Conservation (phyloP, 2,329 filamentous ascomycete genomes). For the Podosphaera leucotricha region DNA sequence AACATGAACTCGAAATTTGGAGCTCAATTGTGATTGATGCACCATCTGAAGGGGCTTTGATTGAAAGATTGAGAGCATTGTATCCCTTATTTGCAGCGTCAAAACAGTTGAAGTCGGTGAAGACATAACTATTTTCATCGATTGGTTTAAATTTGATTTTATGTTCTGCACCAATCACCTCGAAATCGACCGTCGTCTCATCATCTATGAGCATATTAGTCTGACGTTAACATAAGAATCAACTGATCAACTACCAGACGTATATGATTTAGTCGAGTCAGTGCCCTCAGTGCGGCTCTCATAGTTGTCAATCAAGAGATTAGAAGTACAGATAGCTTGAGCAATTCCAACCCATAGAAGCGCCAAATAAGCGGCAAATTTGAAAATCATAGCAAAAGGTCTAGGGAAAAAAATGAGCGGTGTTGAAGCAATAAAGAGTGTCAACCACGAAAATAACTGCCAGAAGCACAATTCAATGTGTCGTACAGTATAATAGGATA, state of each 20-base stretch:
- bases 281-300: slow-evolving; percentile 13
- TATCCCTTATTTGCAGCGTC: slow-evolving; percentile 22
- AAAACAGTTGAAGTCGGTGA: slow-evolving; percentile 27
- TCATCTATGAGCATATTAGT: slow-evolving; percentile 20
- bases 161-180: slow-evolving; percentile 17
- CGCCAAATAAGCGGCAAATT: slow-evolving; percentile 1
- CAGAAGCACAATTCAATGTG: neutral
- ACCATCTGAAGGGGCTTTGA: slow-evolving; percentile 21
- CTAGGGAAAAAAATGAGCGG: slow-evolving; percentile 1
- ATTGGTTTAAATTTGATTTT: slow-evolving; percentile 27
- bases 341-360: slow-evolving; percentile 3
- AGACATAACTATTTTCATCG: slow-evolving; percentile 24
- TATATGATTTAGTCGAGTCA: slow-evolving; percentile 17
- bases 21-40: slow-evolving; percentile 22
- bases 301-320: slow-evolving; percentile 15
- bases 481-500: neutral
- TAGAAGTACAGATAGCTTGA: slow-evolving; percentile 10
- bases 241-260: slow-evolving; percentile 15
- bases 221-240: neutral
- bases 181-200: slow-evolving; percentile 22
- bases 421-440: slow-evolving; percentile 3
- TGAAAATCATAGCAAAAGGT: slow-evolving; percentile 3
- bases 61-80: slow-evolving; percentile 22
- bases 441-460: neutral
- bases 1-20: slow-evolving; percentile 23